Evolutionary conservation across 192 early-diverging fungal genomes (phyloP), one percentile per base, ranked within the genome.

Genomic region (Lunasporangiospora selenospora): DNA sequence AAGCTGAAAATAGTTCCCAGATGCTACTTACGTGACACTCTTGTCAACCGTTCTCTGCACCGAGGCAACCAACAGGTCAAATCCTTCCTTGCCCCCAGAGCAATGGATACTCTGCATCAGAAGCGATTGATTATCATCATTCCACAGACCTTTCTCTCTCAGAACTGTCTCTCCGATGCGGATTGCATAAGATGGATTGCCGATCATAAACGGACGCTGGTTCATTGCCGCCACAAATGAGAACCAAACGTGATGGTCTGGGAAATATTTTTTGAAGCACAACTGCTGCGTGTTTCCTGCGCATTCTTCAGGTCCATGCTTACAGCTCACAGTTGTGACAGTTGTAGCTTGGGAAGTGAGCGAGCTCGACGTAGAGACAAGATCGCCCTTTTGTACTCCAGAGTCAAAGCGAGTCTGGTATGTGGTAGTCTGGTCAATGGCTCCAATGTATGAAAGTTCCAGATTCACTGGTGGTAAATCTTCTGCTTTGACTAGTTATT

Each of bases 241-340:
- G 2, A 79, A 50, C 81, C 81, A 85, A 31, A 56, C 43, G 9
- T 24, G 27, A 18, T 57, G 60, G 40, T 66, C 64, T 4, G 63
- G 57, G 39, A 79, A 62, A 13, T 58, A 64, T 24, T 78, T 55
- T 4, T 62, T 67, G 41, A 83, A 77, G 52, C 83, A 85, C 18
- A 85, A 58, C 49, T 85, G 76, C 32, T 85, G 83, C 24, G 54
- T 77, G 52, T 82, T 85, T 1, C 80, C 80, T 8, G 56, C 69
- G 49, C 80, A 81, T 45, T 81, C 80, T n/a, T 50, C 15, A 1
- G 65, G 50, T 7, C 80, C 80, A 63, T 81, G 80, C 32, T 71
- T 77, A 29, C 80, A 73, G 9, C 41, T 63, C 19, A 73, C 69
- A 1, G 39, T 51, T 6, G 30, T 51, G 3, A 30, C 45, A 6